Percentiles rank a stretch among this genome's conserved stretches.
Conservation (phyloP, 805 yeast species). For the Metschnikowia bowlesiae region DNA sequence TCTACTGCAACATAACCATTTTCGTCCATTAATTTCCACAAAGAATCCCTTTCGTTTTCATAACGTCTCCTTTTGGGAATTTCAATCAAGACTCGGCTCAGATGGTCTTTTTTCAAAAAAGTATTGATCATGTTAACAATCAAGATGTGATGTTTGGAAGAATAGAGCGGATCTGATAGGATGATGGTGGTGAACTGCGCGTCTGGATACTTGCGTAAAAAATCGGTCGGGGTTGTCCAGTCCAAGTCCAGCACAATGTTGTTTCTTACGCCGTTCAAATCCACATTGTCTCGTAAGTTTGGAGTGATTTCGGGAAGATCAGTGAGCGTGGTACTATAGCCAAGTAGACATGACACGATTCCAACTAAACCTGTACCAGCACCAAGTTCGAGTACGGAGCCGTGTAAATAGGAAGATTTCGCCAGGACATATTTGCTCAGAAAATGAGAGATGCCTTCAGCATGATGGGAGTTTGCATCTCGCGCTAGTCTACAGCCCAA, state of each 20-base stretch:
- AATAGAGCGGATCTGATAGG: conserved; percentile 85
- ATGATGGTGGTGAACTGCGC: conserved; percentile 55
- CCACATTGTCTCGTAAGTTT: conserved; percentile 58
- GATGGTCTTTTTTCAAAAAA: conserved; percentile 35
- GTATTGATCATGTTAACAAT: conserved; percentile 54
- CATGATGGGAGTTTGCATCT: conserved; percentile 3
- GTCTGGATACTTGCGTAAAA: conserved; percentile 17
- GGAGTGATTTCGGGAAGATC: conserved; percentile 76
- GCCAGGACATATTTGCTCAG: background rate
- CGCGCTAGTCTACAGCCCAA: conserved; percentile 51
- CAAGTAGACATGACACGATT: conserved; percentile 56
- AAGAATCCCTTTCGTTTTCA: conserved; percentile 54
- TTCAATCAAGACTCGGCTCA: conserved; percentile 57
- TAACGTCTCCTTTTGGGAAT: conserved; percentile 70
- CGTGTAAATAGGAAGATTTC: conserved; percentile 15
- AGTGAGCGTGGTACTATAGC: conserved; percentile 52
- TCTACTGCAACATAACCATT: conserved; percentile 31
- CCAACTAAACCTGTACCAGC: conserved; percentile 95
- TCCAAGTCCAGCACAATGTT: conserved; percentile 55
- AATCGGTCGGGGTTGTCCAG: conserved; percentile 65
- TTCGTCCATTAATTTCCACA: conserved; percentile 53
- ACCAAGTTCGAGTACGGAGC: conserved; percentile 69
- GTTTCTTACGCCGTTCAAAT: conserved; percentile 39
- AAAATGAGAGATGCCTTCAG: background rate
- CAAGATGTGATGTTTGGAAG: conserved; percentile 74